Evolutionary conservation across 2,329 filamentous ascomycete genomes (phyloP), one percentile per base, ranked within the genome.

Genomic region (Trichoderma atrobrunneum): DNA sequence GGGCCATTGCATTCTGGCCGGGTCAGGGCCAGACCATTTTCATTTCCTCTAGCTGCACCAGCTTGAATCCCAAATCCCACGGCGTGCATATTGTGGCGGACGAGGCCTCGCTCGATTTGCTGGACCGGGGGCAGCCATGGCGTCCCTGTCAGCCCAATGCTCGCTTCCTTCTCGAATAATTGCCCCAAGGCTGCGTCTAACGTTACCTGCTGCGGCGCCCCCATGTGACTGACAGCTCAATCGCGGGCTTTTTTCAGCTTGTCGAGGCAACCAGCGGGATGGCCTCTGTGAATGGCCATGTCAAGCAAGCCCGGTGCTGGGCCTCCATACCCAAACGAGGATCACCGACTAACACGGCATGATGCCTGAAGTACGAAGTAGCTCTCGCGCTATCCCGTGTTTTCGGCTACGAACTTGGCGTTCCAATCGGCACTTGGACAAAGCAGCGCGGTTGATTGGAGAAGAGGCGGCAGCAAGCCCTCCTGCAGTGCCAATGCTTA

Each of bases 31-130:
- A 57, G 63, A 36, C 30, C 32, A 43, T 34, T n/a, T 59, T 32
- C 18, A 21, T 34, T 21, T 34, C 34, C 21, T 60, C 59, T 21
- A 57, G n/a, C 69, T 4, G 48, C 24, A 36, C 51, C 61, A 12
- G 8, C 51, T 21, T 26, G 30, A 51, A 39, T 34, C 26, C 54
- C 64, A 39, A 34, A 59, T 30, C 51, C 54, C 54, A 48, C 62
- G 61, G 16, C 51, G 28, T 59, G 69, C 69, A 65, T 71, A 68
- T 57, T 48, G 69, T 65, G 69, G 69, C 69, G 62, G 61, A 16
- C 36, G 54, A 64, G 43, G 69, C 28, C 69, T 39, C 32, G 36
- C 32, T 57, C 61, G n/a, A 71, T 71, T 71, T 71, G 69, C 54
- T 56, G 21, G 14, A 39, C 48, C 4, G 51, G 18, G 34, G 14